These are phyloP conservation scores for Phoma sp. DNA, from an alignment of 2,329 filamentous ascomycete genomes.

Conservation along the genomic window DNA sequence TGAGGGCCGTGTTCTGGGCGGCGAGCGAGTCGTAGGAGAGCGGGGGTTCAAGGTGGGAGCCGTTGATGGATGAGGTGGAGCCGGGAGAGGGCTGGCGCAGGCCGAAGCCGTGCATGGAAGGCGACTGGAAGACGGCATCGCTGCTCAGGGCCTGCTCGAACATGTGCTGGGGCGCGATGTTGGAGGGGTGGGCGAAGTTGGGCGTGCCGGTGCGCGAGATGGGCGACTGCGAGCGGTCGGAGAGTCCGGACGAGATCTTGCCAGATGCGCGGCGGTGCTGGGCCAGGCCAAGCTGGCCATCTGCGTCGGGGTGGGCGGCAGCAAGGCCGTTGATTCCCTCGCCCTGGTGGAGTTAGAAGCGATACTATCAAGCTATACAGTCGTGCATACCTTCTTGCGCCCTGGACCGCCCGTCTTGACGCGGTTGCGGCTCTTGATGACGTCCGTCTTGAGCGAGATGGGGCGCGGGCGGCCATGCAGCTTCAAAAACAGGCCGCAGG, in stretches of 20 bases:
- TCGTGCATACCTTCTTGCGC: constrained; percentile 76
- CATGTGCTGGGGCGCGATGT: constrained; percentile 76
- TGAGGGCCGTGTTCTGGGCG: constrained; percentile 83
- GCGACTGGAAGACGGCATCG: constrained; percentile 68
- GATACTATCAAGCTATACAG: no score
- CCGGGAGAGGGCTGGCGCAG: constrained; percentile 63
- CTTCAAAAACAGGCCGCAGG: constrained; percentile 96
- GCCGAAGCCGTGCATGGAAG: constrained; percentile 52
- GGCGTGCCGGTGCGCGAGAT: constrained; percentile 82
- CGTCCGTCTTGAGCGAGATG: constrained; percentile 97
- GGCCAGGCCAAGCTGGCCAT: constrained; percentile 62
- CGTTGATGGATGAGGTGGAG: constrained; percentile 63
- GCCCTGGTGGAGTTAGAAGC: constrained; percentile 28
- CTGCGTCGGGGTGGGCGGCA: constrained; percentile 63
- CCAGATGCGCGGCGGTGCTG: constrained; percentile 72
- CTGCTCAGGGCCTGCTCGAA: constrained; percentile 79
- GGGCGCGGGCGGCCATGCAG: constrained; percentile 91
- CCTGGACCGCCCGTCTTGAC: constrained; percentile 87
- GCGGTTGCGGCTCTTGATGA: constrained; percentile 98
- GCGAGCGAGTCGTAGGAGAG: constrained; percentile 83
- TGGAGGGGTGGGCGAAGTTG: constrained; percentile 69
- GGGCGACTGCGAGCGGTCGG: constrained; percentile 78
- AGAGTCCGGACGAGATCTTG: constrained; percentile 74
- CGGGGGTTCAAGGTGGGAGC: constrained; percentile 71
- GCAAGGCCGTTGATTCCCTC: constrained; percentile 62